phyloP scores from a whole-genome alignment of 2,329 filamentous ascomycete species.

The Colletotrichum acutatum region DNA sequence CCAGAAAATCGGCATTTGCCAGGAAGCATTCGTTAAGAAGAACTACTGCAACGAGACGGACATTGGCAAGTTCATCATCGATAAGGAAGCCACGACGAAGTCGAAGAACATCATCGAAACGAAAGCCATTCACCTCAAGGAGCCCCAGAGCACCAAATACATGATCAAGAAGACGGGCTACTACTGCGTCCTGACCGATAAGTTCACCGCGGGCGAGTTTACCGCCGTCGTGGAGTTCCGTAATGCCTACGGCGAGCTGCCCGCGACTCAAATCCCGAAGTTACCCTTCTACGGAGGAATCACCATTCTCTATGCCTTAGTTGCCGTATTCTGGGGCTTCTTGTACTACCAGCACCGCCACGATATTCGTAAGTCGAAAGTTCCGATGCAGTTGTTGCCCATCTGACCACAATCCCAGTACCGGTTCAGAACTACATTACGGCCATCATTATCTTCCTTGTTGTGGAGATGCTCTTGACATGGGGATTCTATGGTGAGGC shows the following conservation, averaged over 20 bases:
- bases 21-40: constrained; percentile 73
- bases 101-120: constrained; percentile 81
- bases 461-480: constrained; percentile 96
- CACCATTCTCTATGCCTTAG: constrained; percentile 90
- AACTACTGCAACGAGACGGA: constrained; percentile 81
- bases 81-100: constrained; percentile 77
- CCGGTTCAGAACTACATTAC: constrained; percentile 99
- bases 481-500: constrained; percentile 92
- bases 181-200: constrained; percentile 89
- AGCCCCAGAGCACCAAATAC: constrained; percentile 80
- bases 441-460: constrained; percentile 92
- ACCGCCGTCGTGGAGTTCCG: constrained; percentile 88
- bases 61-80: constrained; percentile 85
- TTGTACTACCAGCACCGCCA: constrained; percentile 93
- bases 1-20: constrained; percentile 73
- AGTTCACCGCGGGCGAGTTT: constrained; percentile 76
- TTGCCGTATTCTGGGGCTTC: constrained; percentile 90
- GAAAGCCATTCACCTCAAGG: constrained; percentile 83
- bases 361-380: constrained; percentile 65
- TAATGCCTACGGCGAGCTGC: constrained; percentile 95
- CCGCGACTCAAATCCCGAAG: constrained; percentile 95
- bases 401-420: constrained; percentile 59
- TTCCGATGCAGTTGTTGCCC: neutral
- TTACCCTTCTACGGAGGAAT: constrained; percentile 96
- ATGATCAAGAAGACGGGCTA: constrained; percentile 91